phyloP scores from a whole-genome alignment of 345 rosid species.

The Raphanus sativus region DNA sequence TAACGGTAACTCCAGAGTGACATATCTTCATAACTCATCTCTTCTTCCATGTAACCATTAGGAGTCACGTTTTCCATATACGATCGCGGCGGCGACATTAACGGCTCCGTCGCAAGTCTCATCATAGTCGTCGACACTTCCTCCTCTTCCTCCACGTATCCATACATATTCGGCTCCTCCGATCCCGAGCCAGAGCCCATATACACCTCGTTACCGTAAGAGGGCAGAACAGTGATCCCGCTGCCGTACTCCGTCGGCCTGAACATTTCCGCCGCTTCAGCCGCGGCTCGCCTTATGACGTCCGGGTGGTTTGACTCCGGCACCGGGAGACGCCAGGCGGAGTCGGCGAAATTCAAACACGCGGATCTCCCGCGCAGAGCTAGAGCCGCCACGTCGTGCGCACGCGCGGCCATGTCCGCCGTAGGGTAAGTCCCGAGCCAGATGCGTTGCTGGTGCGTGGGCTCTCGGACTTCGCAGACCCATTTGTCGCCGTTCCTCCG shows the following conservation, averaged over 20 bases:
- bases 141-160: slow-evolving; percentile 16
- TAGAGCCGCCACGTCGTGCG: slow-evolving; percentile 76
- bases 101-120: slow-evolving; percentile 61
- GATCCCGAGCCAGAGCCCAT: slow-evolving; percentile 17
- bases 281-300: slow-evolving; percentile 51
- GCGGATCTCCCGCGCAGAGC: slow-evolving; percentile 63
- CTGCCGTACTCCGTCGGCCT: slow-evolving; percentile 35
- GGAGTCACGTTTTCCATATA: slow-evolving; percentile 7
- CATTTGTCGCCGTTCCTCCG: slow-evolving; percentile 59
- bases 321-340: slow-evolving; percentile 56
- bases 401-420: slow-evolving; percentile 77
- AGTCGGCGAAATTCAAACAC: slow-evolving; percentile 75
- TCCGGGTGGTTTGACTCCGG: slow-evolving; percentile 48
- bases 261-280: slow-evolving; percentile 56
- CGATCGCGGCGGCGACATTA: slow-evolving; percentile 59
- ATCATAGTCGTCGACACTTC: slow-evolving; percentile 19
- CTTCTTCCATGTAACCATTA: slow-evolving; percentile 31
- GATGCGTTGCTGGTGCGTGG: slow-evolving; percentile 53
- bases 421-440: slow-evolving; percentile 84
- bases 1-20: slow-evolving; percentile 49
- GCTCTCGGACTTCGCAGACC: slow-evolving; percentile 76
- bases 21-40: slow-evolving; percentile 21
- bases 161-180: slow-evolving; percentile 12
- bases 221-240: slow-evolving; percentile 28
- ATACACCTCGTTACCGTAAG: slow-evolving; percentile 12